phyloP scores from a whole-genome alignment of 768 basidiomycete species.

The Rhodocollybia butyracea region DNA sequence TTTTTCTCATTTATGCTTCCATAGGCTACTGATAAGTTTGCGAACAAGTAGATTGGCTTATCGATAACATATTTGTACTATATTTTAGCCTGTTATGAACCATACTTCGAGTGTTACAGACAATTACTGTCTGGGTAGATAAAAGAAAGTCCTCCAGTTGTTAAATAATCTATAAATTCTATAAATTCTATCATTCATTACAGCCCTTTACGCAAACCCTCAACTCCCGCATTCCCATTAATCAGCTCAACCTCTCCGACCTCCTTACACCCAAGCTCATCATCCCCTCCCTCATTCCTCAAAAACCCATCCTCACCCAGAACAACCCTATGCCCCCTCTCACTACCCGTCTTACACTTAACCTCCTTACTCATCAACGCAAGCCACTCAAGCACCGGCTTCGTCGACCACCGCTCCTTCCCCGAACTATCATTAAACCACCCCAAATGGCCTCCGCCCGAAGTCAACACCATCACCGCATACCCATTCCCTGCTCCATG shows the following conservation, averaged over 20 bases:
- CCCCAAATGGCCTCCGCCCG: conserved; percentile 73
- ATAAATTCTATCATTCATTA: no score
- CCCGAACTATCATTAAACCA: conserved; percentile 64
- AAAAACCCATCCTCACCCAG: conserved; percentile 1
- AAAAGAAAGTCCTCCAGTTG: no score
- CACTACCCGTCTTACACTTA: neutral
- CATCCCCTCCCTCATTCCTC: conserved; percentile 1
- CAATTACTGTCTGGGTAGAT: no score
- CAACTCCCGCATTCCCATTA: conserved; percentile 7
- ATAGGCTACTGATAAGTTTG: conserved; percentile 43
- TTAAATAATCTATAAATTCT: no score
- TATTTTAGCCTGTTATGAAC: no score
- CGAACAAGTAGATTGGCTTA: no score
- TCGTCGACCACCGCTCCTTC: conserved; percentile 39
- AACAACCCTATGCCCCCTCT: neutral
- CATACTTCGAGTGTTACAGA: no score
- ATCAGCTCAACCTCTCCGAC: conserved; percentile 3
- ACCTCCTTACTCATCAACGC: conserved; percentile 9
- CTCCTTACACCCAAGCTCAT: conserved; percentile 5
- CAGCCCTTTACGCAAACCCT: conserved; percentile 3
- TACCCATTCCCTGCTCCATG: conserved; percentile 50
- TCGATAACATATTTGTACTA: no score
- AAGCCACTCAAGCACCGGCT: conserved; percentile 40
- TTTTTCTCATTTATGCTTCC: neutral
- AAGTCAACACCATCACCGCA: conserved; percentile 60